Base-by-base conservation (phyloP, 2,329 filamentous ascomycete genomes). In the Dothistroma septosporum region DNA sequence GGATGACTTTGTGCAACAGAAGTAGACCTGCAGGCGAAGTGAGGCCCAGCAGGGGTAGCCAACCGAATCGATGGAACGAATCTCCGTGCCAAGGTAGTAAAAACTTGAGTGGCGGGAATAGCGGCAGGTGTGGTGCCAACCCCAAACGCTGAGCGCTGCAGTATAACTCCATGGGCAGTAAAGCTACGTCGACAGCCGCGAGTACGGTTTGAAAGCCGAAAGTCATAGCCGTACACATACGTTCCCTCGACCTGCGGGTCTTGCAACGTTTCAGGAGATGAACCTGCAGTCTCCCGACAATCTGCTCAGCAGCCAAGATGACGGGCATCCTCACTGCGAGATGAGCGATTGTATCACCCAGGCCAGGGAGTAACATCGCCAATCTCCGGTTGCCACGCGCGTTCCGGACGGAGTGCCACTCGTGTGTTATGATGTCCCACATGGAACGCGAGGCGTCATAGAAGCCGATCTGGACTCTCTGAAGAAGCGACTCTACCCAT, bases 161-260 rank as follows among this genome's bases (percentile, higher is more conserved):
- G 58, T 70, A 62, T 56, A 61, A 70, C 32, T 68, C 59, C 41
- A 71, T 62, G 14, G 70, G 70, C 11, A 72, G 64, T 14, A 72
- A 52, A 7, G 60, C 53, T 10, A 67, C 49, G 33, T 70, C 70
- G 33, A 70, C 64, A 8, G 54, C 64, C 3, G 66, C 49, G 10
- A 66, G 47, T 4, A 65, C 28, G 8, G 54, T 52, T 32, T 67
- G 63, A n/a, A 62, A 60, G 14, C 64, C 53, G 9, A 63, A 19
- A 7, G 58, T 57, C 10, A 64, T 32, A 33, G 61, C 60, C 1
- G 52, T 55, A 28, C 66, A 59, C 9, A 68, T 44, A 4, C 55
- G 48, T 28, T 61, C 56, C 8, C 59, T 59, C n/a, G 62, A 61
- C 54, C 55, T 52, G 10, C 64, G 64, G 4, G 49, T 57, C 14